Percentiles rank a stretch among this genome's conserved stretches.
Conservation (phyloP, 495 filamentous ascomycete species). For the Pyrenopolyporus hunteri region DNA sequence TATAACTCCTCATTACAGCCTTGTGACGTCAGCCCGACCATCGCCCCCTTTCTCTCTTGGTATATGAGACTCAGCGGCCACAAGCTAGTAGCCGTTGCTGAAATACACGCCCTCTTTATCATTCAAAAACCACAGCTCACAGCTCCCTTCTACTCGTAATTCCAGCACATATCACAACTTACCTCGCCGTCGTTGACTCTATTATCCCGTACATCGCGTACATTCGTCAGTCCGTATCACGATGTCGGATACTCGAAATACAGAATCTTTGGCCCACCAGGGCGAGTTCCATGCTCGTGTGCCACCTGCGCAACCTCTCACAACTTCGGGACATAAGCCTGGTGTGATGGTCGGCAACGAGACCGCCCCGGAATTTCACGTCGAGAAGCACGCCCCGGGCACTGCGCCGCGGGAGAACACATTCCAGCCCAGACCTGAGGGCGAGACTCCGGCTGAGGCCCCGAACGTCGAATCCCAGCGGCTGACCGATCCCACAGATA, state of each 20-base stretch:
- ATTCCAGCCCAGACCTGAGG: slow-evolving; percentile 60
- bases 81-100: neutral
- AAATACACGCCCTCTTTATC: no score
- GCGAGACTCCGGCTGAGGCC: slow-evolving; percentile 57
- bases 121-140: neutral
- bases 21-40: slow-evolving; percentile 14
- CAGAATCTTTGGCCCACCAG: slow-evolving; percentile 59
- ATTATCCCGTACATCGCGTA: no score
- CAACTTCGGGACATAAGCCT: slow-evolving; percentile 65
- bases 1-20: neutral
- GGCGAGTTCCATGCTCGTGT: slow-evolving; percentile 63
- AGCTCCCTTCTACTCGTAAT: neutral
- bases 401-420: slow-evolving; percentile 68
- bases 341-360: slow-evolving; percentile 68
- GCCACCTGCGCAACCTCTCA: slow-evolving; percentile 57
- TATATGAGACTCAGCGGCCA: slow-evolving; percentile 17
- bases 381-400: slow-evolving; percentile 65
- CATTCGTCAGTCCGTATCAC: no score
- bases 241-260: slow-evolving; percentile 62
- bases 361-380: slow-evolving; percentile 65
- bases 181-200: no score
- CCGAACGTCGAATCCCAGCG: slow-evolving; percentile 2
- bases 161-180: neutral
- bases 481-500: slow-evolving; percentile 52
- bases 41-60: neutral